Evolutionary conservation across 164 flowering plant species (phyloP).

Genomic region (Dillenia turbinata): DNA sequence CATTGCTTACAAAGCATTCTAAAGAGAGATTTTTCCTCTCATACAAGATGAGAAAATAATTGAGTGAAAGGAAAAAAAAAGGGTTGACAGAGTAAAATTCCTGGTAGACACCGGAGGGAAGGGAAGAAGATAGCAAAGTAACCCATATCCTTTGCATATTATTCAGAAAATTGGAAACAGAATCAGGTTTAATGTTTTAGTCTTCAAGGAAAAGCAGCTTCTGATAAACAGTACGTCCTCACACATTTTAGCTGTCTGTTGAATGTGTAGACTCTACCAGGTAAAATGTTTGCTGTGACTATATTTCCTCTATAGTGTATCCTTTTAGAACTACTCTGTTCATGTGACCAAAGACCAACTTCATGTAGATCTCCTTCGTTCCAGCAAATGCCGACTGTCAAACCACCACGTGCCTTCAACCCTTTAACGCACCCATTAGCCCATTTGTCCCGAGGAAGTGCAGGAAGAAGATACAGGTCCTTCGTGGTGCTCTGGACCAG

Average conservation of each 20-base stretch:
- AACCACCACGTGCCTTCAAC: conserved; percentile 79
- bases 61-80: no score
- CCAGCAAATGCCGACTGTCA: conserved; percentile 81
- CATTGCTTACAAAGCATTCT: no score
- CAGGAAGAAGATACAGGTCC: conserved; percentile 86
- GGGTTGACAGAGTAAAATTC: no score
- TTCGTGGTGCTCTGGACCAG: conserved; percentile 80
- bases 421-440: conserved; percentile 78
- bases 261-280: conserved; percentile 51
- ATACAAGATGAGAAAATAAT: no score
- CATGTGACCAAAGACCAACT: conserved; percentile 55
- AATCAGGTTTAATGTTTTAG: background rate
- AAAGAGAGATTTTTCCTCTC: no score
- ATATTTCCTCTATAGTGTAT: conserved; percentile 55
- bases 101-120: background rate
- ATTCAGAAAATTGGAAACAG: background rate
- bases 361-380: conserved; percentile 73
- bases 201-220: conserved; percentile 5
- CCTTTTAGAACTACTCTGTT: conserved; percentile 24
- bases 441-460: conserved; percentile 85
- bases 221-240: conserved; percentile 22
- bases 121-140: background rate
- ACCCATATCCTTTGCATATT: conserved; percentile 1
- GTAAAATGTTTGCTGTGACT: conserved; percentile 24
- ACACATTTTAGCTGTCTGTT: conserved; percentile 40